Conservation (phyloP, 148 eudicot species). For the Rhododendron ovatum region DNA sequence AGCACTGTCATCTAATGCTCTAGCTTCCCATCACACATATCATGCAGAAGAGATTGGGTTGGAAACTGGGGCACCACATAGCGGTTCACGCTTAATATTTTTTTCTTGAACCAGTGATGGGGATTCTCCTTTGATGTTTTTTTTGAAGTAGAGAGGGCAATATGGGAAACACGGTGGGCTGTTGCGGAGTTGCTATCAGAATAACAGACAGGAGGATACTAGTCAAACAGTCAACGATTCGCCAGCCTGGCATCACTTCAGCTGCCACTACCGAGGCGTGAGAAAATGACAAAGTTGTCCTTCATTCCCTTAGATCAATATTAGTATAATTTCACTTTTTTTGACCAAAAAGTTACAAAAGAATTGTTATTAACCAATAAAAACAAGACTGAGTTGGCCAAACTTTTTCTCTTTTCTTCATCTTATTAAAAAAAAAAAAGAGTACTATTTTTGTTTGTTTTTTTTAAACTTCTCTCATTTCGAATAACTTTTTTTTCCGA, state of each 20-base stretch:
- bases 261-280: background rate
- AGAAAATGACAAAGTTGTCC: background rate
- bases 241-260: background rate
- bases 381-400: background rate
- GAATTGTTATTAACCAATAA: background rate
- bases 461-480: too few relatives aligned
- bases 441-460: too few relatives aligned
- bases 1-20: background rate
- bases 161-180: background rate
- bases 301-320: background rate
- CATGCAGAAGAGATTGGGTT: too few relatives aligned
- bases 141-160: background rate
- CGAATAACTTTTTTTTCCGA: too few relatives aligned
- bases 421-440: background rate
- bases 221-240: constrained; percentile 4
- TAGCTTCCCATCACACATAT: too few relatives aligned
- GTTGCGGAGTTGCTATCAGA: background rate
- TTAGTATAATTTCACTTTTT: too few relatives aligned
- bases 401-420: background rate
- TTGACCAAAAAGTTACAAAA: background rate
- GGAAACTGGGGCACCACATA: background rate
- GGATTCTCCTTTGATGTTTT: background rate
- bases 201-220: background rate
- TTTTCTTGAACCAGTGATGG: background rate
- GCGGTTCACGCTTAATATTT: background rate